Evolutionary conservation across 2,329 filamentous ascomycete genomes (phyloP).

Genomic region (Hyphodiscus sp.): DNA sequence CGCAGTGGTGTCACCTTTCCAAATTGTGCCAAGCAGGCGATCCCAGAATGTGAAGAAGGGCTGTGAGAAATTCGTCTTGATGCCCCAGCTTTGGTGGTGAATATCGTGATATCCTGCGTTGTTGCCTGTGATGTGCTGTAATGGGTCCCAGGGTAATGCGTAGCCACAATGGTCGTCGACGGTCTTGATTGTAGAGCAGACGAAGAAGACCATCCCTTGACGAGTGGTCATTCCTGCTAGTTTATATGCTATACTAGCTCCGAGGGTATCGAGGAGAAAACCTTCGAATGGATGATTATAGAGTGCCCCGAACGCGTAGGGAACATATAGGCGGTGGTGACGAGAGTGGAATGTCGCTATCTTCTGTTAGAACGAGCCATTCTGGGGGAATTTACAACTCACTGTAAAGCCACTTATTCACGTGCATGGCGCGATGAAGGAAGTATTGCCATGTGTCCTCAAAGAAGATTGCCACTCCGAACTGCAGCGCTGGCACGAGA

Average conservation of each 20-base stretch:
- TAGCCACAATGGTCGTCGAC: constrained; percentile 98
- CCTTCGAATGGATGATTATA: constrained; percentile 97
- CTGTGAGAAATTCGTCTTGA: constrained; percentile 91
- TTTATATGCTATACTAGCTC: constrained; percentile 79
- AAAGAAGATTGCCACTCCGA: constrained; percentile 64
- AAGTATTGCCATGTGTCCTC: constrained; percentile 99
- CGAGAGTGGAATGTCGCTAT: constrained; percentile 84
- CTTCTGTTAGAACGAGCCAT: constrained; percentile 16
- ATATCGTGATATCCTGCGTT: constrained; percentile 97
- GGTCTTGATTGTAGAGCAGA: constrained; percentile 85
- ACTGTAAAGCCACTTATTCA: constrained; percentile 97
- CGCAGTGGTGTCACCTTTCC: constrained; percentile 24
- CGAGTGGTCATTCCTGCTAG: constrained; percentile 74
- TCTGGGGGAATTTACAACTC: constrained; percentile 34
- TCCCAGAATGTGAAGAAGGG: constrained; percentile 98
- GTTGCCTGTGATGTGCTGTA: constrained; percentile 88
- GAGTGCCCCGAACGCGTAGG: constrained; percentile 91
- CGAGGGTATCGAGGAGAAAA: constrained; percentile 85
- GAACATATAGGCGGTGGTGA: constrained; percentile 94
- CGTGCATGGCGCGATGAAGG: constrained; percentile 90
- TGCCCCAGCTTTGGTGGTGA: constrained; percentile 98
- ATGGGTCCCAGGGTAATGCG: constrained; percentile 86
- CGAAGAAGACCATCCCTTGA: constrained; percentile 86
- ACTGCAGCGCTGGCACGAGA: constrained; percentile 70
- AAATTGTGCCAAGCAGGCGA: constrained; percentile 61